Percentiles rank a stretch among this genome's conserved stretches.
These are phyloP conservation scores for Hanseniaspora osmophila DNA, from an alignment of 805 yeast species.

Conservation along the genomic window DNA sequence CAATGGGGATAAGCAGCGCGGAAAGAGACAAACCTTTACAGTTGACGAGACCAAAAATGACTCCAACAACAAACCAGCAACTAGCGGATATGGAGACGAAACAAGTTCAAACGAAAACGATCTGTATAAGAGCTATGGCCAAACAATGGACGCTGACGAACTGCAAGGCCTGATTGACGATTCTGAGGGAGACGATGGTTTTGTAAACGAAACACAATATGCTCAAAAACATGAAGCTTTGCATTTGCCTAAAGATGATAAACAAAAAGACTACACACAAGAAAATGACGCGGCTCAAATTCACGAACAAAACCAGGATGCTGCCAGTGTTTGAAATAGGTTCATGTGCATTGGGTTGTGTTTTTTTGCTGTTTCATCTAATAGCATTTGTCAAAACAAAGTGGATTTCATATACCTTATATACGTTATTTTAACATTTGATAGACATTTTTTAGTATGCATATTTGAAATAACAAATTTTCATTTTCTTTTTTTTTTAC, in stretches of 20 bases:
- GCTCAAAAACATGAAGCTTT: neutral
- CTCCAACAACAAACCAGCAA: neutral
- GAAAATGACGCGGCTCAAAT: neutral
- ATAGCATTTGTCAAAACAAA: too few species aligned
- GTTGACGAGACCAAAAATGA: neutral
- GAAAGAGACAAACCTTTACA: too few species aligned
- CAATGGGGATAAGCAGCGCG: too few species aligned
- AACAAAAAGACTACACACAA: neutral
- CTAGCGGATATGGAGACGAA: neutral
- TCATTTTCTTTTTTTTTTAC: neutral
- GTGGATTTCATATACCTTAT: too few species aligned
- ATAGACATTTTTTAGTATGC: too few species aligned
- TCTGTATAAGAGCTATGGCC: neutral
- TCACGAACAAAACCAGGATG: too few species aligned
- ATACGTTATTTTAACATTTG: too few species aligned
- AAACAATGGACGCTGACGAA: neutral
- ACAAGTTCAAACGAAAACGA: neutral
- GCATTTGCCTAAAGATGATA: neutral
- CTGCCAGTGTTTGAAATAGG: too few species aligned
- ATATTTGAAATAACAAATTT: too few species aligned
- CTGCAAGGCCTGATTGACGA: neutral
- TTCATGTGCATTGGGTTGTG: too few species aligned
- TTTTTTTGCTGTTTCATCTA: too few species aligned
- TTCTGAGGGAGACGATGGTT: neutral
- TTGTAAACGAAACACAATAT: neutral